Percentiles rank a stretch among this genome's conserved stretches.
Evolutionary conservation across 164 flowering plant genomes (phyloP).

Genomic region (Berberis vulgaris): DNA sequence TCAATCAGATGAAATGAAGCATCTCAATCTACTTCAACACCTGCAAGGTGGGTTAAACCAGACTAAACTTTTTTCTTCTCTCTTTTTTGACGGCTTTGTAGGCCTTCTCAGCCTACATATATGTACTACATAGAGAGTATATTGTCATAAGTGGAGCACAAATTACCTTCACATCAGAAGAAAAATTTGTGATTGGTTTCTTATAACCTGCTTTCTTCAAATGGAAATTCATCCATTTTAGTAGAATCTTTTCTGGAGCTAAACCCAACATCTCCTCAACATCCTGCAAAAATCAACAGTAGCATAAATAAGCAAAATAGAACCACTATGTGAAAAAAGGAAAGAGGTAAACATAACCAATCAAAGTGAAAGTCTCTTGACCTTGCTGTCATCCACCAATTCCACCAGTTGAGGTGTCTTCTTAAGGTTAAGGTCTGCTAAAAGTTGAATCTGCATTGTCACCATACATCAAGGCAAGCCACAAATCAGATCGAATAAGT

Average conservation of each 20-base stretch:
- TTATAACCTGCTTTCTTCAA: slow-evolving; percentile 76
- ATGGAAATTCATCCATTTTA: slow-evolving; percentile 96
- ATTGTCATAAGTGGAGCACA: neutral
- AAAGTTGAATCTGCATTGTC: slow-evolving; percentile 66
- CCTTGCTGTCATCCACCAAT: slow-evolving; percentile 74
- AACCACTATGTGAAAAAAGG: neutral
- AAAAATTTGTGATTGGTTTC: slow-evolving; percentile 66
- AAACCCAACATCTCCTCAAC: slow-evolving; percentile 81
- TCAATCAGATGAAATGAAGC: too few relatives aligned
- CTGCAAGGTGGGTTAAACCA: too few relatives aligned
- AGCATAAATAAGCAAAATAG: neutral
- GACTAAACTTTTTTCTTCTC: too few relatives aligned
- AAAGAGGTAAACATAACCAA: neutral
- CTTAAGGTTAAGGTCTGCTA: slow-evolving; percentile 88
- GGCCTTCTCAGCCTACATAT: too few relatives aligned
- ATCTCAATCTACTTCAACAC: too few relatives aligned
- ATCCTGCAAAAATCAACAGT: slow-evolving; percentile 43
- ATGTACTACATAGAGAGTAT: neutral
- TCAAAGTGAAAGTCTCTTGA: slow-evolving; percentile 8
- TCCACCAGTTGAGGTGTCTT: slow-evolving; percentile 96
- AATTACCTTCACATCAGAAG: slow-evolving; percentile 82
- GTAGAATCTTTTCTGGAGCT: slow-evolving; percentile 76
- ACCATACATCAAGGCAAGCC: slow-evolving; percentile 1
- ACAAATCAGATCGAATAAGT: too few relatives aligned
- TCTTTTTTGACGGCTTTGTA: neutral